Evolutionary conservation across 1,139 yeast species (phyloP), one percentile per base, ranked within the genome.

Genomic region (Meyerozyma elateridarum): DNA sequence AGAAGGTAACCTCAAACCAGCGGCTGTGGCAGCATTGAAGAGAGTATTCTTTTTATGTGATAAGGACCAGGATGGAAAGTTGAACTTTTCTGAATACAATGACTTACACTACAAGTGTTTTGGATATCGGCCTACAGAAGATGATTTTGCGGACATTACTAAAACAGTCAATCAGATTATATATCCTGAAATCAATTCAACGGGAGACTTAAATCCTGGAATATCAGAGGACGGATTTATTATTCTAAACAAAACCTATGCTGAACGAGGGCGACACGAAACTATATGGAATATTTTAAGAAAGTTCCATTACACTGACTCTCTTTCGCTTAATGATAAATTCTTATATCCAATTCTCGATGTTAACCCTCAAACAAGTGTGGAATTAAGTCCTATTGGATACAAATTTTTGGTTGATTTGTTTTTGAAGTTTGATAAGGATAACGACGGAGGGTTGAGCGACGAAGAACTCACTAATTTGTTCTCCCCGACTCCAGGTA

Each of bases 261-360:
- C 94, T 1, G 95, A 87, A 45, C 75, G 77, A 28, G 98, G 98
- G 0, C 65, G 97, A 27, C 97, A 91, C 52, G 98, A 91, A 53
- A 89, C 97, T 0, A 82, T 87, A 0, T 91, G 98, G 98, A 95
- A 95, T 0, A 85, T 91, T 14, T 54, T 91, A 19, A 59, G 98
- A 34, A 74, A 88, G 1, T 91, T 85, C 55, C 85, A 85, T 49
- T 91, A 91, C 48, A 89, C 97, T 0, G 93, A 91, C 49, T 88
- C 97, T 0, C 61, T 91, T 8, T 87, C 96, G 1, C 66, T 91
- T 20, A 79, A 78, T 45, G 95, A 87, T 45, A 75, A 75, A 37
- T 80, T 87, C 34, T 56, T 91, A 16, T 76, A 73, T 43, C 98
- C 98, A 0, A 72, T 71, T 34, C 51, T 91, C 13, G 95, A 85